Conservation (phyloP, 1,284 basidiomycete genomes). For the Chalciporus sp. region DNA sequence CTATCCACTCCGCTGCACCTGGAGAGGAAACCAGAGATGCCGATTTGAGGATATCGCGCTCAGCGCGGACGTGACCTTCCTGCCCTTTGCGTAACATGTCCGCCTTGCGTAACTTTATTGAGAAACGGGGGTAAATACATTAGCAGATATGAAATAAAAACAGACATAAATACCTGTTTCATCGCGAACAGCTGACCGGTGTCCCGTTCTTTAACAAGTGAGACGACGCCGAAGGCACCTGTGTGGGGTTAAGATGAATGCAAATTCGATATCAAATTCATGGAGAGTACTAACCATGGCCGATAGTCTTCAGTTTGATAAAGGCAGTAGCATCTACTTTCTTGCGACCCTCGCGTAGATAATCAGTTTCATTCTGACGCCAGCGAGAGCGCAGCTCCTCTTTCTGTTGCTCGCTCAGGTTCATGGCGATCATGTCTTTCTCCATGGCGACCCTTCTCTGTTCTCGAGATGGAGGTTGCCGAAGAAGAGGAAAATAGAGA, state of each 20-base stretch:
- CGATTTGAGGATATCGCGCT: slow-evolving; percentile 85
- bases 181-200: slow-evolving; percentile 89
- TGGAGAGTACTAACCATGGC: slow-evolving; percentile 69
- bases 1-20: slow-evolving; percentile 87
- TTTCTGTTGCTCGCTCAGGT: slow-evolving; percentile 72
- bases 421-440: slow-evolving; percentile 78
- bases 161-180: slow-evolving; percentile 75
- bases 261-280: slow-evolving; percentile 28
- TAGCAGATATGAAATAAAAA: slow-evolving; percentile 31
- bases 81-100: slow-evolving; percentile 99
- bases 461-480: slow-evolving; percentile 83
- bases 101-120: slow-evolving; percentile 80
- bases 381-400: slow-evolving; percentile 74
- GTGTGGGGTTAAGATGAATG: slow-evolving; percentile 32
- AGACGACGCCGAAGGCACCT: slow-evolving; percentile 97
- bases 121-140: slow-evolving; percentile 28
- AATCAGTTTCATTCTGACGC: slow-evolving; percentile 86
- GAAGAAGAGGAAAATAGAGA: slow-evolving; percentile 88
- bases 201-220: slow-evolving; percentile 82
- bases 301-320: slow-evolving; percentile 91
- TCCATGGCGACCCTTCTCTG: slow-evolving; percentile 86
- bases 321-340: slow-evolving; percentile 88
- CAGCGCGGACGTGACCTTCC: slow-evolving; percentile 93
- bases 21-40: slow-evolving; percentile 73
- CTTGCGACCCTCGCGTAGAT: slow-evolving; percentile 81